Conservation (phyloP, 2,329 filamentous ascomycete genomes). For the Colletotrichum neosansevieriae region DNA sequence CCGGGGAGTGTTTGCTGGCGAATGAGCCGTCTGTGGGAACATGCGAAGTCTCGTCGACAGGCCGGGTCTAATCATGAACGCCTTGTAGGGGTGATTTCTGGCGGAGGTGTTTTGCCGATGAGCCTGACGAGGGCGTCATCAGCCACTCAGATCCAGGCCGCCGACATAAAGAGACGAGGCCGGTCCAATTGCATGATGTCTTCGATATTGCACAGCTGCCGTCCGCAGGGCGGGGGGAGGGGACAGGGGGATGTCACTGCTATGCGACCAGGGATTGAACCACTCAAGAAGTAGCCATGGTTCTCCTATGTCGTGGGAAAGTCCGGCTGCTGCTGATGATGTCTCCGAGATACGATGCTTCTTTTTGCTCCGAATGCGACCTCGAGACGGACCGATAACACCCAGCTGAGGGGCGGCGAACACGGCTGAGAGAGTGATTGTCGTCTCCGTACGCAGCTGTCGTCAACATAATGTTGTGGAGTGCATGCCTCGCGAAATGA, state of each 20-base stretch:
- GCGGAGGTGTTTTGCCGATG: slow-evolving; percentile 35
- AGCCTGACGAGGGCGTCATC: slow-evolving; percentile 19
- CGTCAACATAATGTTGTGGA: background rate
- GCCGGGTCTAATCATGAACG: background rate
- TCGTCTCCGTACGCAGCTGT: background rate
- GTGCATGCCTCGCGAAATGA: background rate
- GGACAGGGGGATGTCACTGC: no score
- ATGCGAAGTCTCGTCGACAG: background rate
- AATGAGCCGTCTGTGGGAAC: background rate
- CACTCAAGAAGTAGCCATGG: no score
- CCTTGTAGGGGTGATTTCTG: slow-evolving; percentile 1
- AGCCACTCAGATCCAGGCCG: slow-evolving; percentile 3
- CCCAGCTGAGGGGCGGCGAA: background rate
- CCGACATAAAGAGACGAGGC: slow-evolving; percentile 2
- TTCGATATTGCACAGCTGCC: slow-evolving; percentile 10
- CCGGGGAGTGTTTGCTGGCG: background rate
- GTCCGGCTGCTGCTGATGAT: slow-evolving; percentile 14
- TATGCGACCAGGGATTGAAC: no score
- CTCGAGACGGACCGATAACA: background rate
- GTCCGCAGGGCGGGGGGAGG: background rate
- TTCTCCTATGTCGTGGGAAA: slow-evolving; percentile 23
- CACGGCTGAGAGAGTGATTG: background rate
- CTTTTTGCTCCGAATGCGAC: slow-evolving; percentile 15
- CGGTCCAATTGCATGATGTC: slow-evolving; percentile 16
- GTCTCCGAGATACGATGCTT: slow-evolving; percentile 31